A percentile compares a stretch with the other conserved stretches of the same genome.
Evolutionary conservation across 352 stramenopile species (phyloP).

Genomic region (Phytophthora litchii): DNA sequence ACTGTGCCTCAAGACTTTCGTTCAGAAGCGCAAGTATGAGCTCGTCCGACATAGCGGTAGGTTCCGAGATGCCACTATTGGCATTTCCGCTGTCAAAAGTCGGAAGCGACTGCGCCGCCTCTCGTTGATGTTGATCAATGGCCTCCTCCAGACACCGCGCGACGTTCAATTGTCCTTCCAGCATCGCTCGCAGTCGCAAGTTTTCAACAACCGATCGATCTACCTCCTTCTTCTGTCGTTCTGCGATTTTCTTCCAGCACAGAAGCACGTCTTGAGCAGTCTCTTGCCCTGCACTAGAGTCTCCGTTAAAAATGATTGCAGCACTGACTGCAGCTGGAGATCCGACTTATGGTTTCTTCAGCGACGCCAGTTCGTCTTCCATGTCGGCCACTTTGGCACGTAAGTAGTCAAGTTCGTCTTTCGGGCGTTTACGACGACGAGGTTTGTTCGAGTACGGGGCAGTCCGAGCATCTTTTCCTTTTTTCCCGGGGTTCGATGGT

Average conservation of each 20-base stretch:
- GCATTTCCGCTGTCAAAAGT: neutral
- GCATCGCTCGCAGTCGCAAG: conserved; percentile 31
- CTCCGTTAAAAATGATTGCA: conserved; percentile 19
- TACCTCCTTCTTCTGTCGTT: conserved; percentile 35
- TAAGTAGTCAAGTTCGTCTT: conserved; percentile 48
- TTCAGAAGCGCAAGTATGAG: conserved; percentile 30
- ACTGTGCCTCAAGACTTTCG: conserved; percentile 31
- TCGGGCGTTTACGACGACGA: conserved; percentile 40
- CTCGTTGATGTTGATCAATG: conserved; percentile 39
- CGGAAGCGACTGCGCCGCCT: conserved; percentile 28
- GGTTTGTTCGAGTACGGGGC: conserved; percentile 27
- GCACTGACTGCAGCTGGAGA: conserved; percentile 25
- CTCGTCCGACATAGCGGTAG: conserved; percentile 18
- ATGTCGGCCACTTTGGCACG: conserved; percentile 40
- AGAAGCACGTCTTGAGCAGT: conserved; percentile 20
- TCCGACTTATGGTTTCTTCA: conserved; percentile 14
- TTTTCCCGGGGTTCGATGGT: conserved; percentile 6
- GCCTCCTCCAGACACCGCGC: conserved; percentile 36
- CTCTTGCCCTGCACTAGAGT: neutral
- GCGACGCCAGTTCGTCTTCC: conserved; percentile 30
- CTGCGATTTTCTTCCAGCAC: conserved; percentile 38
- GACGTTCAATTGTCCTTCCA: conserved; percentile 40
- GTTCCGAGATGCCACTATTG: neutral
- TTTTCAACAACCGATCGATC: conserved; percentile 38
- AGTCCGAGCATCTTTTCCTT: conserved; percentile 20